Conservation (phyloP, 2,329 filamentous ascomycete species). For the Lachnellula arida region DNA sequence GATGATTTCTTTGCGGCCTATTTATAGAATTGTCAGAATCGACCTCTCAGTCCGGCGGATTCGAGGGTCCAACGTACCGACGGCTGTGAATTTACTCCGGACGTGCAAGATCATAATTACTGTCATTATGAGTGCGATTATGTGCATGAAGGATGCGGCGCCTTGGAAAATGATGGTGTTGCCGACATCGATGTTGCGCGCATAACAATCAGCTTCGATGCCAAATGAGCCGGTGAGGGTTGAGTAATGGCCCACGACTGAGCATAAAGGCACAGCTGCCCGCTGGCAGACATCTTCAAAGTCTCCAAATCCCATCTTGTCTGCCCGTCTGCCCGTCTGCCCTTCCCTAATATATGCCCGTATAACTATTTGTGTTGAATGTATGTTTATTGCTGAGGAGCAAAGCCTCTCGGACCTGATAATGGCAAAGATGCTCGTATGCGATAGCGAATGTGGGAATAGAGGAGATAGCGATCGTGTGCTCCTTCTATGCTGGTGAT, state of each 20-base stretch:
- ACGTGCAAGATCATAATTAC: constrained; percentile 97
- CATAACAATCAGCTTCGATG: constrained; percentile 87
- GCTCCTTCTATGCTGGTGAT: constrained; percentile 12
- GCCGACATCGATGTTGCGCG: constrained; percentile 88
- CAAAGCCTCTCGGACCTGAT: neutral
- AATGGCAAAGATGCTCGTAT: neutral
- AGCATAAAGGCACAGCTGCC: constrained; percentile 81
- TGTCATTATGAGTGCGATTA: constrained; percentile 84
- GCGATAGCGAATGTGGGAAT: constrained; percentile 17
- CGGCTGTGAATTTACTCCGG: constrained; percentile 94
- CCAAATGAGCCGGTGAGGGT: constrained; percentile 64
- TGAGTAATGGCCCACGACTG: constrained; percentile 72
- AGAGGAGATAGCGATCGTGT: constrained; percentile 20
- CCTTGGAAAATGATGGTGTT: constrained; percentile 99
- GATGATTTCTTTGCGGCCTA: constrained; percentile 64
- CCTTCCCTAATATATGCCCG: constrained; percentile 1
- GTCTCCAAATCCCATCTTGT: constrained; percentile 77
- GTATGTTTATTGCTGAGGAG: constrained; percentile 14
- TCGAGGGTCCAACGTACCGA: constrained; percentile 58
- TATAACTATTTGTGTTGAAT: constrained; percentile 13
- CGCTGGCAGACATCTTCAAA: constrained; percentile 83
- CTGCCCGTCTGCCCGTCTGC: constrained; percentile 7
- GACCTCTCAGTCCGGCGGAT: neutral
- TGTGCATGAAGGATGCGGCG: constrained; percentile 88
- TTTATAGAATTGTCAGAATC: constrained; percentile 15